Evolutionary conservation across 176 grass and related monocot species (phyloP).

Genomic region (Lolium perenne): DNA sequence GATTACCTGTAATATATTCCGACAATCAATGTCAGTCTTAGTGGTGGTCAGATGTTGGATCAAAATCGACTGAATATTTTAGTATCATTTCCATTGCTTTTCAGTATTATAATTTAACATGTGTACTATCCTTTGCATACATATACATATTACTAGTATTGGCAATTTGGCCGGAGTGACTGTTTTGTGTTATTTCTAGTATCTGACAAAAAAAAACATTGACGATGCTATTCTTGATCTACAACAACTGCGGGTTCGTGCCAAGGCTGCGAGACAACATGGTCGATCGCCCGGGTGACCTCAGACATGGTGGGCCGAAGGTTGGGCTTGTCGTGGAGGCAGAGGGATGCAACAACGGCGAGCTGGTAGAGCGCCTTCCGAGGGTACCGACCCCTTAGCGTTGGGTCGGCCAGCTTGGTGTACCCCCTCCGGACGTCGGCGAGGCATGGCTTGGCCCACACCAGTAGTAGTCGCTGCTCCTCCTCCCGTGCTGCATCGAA

Average conservation of each 20-base stretch:
- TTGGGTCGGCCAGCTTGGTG: conserved; percentile 51
- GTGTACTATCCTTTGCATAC: no score
- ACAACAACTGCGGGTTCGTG: not conserved
- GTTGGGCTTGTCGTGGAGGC: conserved; percentile 62
- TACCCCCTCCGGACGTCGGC: conserved; percentile 43
- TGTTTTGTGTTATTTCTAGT: not conserved
- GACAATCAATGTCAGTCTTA: no score
- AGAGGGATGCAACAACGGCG: conserved; percentile 49
- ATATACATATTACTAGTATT: not conserved
- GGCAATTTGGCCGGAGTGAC: not conserved
- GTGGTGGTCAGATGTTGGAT: no score
- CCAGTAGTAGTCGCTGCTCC: conserved; percentile 52
- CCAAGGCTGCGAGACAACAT: conserved; percentile 59
- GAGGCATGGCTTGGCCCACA: conserved; percentile 61
- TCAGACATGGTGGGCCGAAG: conserved; percentile 59
- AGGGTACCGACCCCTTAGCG: conserved; percentile 55
- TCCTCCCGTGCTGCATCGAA: conserved; percentile 37
- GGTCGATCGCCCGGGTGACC: conserved; percentile 52
- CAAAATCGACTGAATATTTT: no score
- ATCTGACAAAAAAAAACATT: not conserved
- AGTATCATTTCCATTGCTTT: no score
- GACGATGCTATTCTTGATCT: not conserved
- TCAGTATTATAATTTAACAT: no score
- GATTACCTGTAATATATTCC: no score
- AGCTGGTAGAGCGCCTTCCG: conserved; percentile 56